phyloP scores from a whole-genome alignment of 371 early-diverging fungal genomes.

The Zopfochytrium polystomum region DNA sequence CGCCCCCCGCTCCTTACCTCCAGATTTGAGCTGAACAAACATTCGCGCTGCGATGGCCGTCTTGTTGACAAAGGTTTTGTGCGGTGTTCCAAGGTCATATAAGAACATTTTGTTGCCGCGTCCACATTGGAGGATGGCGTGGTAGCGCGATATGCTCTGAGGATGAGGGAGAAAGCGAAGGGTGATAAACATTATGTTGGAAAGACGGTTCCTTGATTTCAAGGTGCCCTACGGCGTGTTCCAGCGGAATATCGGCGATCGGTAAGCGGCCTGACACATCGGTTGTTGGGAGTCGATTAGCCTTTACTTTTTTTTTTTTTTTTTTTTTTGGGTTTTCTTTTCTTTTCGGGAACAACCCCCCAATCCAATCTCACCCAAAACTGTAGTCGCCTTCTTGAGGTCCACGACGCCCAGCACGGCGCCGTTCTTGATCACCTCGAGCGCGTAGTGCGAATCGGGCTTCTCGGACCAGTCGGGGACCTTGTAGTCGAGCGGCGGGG shows the following conservation, averaged over 20 bases:
- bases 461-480: conserved; percentile 25
- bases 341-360: background rate
- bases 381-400: conserved; percentile 12
- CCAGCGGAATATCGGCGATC: conserved; percentile 38
- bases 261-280: conserved; percentile 37
- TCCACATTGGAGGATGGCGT: conserved; percentile 72
- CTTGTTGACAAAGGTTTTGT: conserved; percentile 81
- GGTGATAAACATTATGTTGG: background rate
- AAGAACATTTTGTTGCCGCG: conserved; percentile 59
- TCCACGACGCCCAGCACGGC: conserved; percentile 15
- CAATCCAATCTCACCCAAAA: conserved; percentile 13
- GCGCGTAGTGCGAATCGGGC: conserved; percentile 3
- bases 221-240: conserved; percentile 36
- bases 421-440: conserved; percentile 35
- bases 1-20: conserved; percentile 55
- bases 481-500: conserved; percentile 26
- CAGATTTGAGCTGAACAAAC: conserved; percentile 57
- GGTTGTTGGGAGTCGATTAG: background rate
- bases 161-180: background rate
- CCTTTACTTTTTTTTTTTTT: too few relatives aligned
- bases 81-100: conserved; percentile 76
- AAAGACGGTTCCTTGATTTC: background rate
- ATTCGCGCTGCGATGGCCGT: conserved; percentile 47
- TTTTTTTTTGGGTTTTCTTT: too few relatives aligned
- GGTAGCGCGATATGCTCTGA: conserved; percentile 74